Evolutionary conservation across 768 basidiomycete genomes (phyloP).

Genomic region (Mycena amicta): DNA sequence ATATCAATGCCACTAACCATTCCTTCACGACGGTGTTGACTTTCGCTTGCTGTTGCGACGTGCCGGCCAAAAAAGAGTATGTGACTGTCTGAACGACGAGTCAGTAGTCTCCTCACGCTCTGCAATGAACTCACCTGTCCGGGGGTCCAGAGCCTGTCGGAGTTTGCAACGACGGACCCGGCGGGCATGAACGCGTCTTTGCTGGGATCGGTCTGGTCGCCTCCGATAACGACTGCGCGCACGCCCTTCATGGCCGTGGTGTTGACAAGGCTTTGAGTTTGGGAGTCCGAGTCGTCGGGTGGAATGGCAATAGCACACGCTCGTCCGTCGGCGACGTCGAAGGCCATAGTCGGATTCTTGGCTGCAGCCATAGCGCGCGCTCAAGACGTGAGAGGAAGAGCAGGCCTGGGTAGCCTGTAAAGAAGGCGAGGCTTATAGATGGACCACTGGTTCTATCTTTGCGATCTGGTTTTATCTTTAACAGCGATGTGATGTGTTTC

Average conservation of each 20-base stretch:
- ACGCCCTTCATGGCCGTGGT: background rate
- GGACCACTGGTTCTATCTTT: too few relatives aligned
- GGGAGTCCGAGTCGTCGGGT: background rate
- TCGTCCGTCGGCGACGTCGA: background rate
- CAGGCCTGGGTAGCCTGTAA: too few relatives aligned
- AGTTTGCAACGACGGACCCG: background rate
- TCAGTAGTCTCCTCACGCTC: background rate
- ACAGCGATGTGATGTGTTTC: too few relatives aligned
- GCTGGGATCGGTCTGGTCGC: background rate
- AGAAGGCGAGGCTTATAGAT: too few relatives aligned
- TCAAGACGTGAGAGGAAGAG: too few relatives aligned
- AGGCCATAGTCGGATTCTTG: too few relatives aligned
- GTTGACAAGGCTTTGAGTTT: background rate
- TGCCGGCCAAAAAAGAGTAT: constrained; percentile 20
- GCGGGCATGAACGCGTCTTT: background rate
- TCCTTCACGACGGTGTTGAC: constrained; percentile 13
- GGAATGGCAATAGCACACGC: background rate
- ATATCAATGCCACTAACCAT: constrained; percentile 9
- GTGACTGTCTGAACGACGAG: constrained; percentile 1
- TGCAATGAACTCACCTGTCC: background rate
- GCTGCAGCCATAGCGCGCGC: too few relatives aligned
- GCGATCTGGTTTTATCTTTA: too few relatives aligned
- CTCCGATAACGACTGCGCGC: background rate
- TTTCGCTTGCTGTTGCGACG: constrained; percentile 17
- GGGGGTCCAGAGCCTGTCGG: background rate